These are phyloP conservation scores for Solanum habrochaites DNA, from an alignment of 257 asterid genomes.

Conservation along the genomic window DNA sequence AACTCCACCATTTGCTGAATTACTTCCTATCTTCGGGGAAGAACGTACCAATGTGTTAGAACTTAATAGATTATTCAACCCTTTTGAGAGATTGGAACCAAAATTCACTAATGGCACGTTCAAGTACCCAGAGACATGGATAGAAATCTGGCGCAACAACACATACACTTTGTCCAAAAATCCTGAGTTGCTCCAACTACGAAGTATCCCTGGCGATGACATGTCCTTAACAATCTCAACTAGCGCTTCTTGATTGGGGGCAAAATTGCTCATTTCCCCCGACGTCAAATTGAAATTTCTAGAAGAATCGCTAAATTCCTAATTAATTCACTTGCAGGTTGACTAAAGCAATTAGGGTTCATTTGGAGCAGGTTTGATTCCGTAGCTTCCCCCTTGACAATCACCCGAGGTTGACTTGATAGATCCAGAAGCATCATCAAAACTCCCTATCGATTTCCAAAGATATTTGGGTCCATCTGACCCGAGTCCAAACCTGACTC, in stretches of 20 bases:
- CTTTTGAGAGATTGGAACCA: background rate
- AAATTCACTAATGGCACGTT: background rate
- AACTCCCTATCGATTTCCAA: background rate
- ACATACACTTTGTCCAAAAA: background rate
- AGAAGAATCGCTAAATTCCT: constrained; percentile 25
- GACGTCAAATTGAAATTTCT: background rate
- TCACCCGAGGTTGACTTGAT: background rate
- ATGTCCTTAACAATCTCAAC: background rate
- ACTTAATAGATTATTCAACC: background rate
- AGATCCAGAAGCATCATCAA: background rate
- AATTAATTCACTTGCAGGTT: constrained; percentile 23
- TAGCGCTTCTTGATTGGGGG: background rate
- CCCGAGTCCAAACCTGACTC: background rate
- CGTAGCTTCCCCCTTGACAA: background rate
- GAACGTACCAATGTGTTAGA: background rate
- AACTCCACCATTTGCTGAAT: constrained; percentile 61
- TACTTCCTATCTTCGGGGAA: background rate
- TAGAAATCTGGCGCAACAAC: background rate
- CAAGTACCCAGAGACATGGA: background rate
- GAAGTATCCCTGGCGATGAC: background rate
- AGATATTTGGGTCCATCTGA: background rate
- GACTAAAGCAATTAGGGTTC: background rate
- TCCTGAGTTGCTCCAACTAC: background rate
- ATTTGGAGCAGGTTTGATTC: background rate
- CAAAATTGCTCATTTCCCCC: background rate